Conservation (phyloP, 495 filamentous ascomycete species). For the Aspergillus panamensis region DNA sequence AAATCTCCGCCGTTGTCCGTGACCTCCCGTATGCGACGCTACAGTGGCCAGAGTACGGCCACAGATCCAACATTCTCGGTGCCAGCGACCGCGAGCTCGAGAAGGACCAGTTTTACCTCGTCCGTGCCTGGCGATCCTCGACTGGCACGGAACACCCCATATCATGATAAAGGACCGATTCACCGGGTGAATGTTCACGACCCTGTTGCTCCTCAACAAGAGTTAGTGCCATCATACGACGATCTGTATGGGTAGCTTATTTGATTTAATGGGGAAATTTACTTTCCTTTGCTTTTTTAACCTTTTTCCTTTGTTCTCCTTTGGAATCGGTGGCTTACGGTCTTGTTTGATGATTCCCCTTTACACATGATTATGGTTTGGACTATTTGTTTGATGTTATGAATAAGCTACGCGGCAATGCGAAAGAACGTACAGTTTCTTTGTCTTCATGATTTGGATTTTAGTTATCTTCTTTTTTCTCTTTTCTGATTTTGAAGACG, state of each 20-base stretch:
- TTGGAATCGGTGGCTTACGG: not conserved
- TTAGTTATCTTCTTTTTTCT: not conserved
- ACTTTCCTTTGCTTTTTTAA: not conserved
- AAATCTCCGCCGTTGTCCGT: constrained; percentile 42
- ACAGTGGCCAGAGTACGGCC: constrained; percentile 34
- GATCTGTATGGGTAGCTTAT: constrained; percentile 40
- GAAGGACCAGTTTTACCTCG: constrained; percentile 40
- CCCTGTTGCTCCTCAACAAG: constrained; percentile 23
- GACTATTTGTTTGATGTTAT: not conserved
- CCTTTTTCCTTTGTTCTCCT: constrained; percentile 5
- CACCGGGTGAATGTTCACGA: constrained; percentile 19
- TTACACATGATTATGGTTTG: not conserved
- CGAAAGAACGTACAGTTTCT: not conserved
- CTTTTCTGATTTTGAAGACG: not conserved
- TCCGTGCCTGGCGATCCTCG: constrained; percentile 35
- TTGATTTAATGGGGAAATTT: not conserved
- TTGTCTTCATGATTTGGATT: too few relatives aligned
- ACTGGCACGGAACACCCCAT: constrained; percentile 20
- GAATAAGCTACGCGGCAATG: not conserved
- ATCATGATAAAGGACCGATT: constrained; percentile 28
- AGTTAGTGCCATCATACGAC: constrained; percentile 45
- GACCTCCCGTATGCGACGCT: constrained; percentile 45
- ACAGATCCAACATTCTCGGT: constrained; percentile 29
- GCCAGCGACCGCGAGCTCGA: constrained; percentile 33
- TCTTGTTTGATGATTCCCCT: not conserved